phyloP scores from a whole-genome alignment of 768 basidiomycete species.

The Amanita subjunquillea region DNA sequence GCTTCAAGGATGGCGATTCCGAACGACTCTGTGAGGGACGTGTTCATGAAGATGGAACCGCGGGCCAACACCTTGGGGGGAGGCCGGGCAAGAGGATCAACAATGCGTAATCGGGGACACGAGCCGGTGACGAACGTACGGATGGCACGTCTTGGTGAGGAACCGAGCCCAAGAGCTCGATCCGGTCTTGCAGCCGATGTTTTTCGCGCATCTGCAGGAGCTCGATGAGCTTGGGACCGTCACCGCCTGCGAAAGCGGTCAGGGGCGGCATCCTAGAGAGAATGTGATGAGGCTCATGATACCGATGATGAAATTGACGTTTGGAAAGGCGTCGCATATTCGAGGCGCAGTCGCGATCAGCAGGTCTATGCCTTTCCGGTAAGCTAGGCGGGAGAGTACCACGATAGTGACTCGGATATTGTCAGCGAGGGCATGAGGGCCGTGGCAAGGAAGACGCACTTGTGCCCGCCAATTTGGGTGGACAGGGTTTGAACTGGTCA shows the following conservation, averaged over 20 bases:
- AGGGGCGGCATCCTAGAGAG: not conserved
- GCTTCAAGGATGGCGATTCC: slow-evolving; percentile 98
- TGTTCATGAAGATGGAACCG: slow-evolving; percentile 91
- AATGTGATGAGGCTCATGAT: slow-evolving; percentile 8
- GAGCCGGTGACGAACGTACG: slow-evolving; percentile 31
- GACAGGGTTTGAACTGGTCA: slow-evolving; percentile 70
- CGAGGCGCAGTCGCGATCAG: slow-evolving; percentile 87
- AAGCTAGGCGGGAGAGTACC: slow-evolving; percentile 81
- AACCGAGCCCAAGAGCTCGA: slow-evolving; percentile 81
- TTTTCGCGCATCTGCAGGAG: slow-evolving; percentile 94
- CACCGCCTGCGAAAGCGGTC: slow-evolving; percentile 55
- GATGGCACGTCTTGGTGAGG: slow-evolving; percentile 74
- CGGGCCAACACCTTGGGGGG: slow-evolving; percentile 60
- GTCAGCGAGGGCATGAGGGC: not conserved
- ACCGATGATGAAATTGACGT: slow-evolving; percentile 88
- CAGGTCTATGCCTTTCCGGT: slow-evolving; percentile 94
- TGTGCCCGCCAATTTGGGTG: slow-evolving; percentile 35
- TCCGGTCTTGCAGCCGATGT: slow-evolving; percentile 78
- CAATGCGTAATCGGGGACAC: not conserved
- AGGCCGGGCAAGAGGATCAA: not conserved
- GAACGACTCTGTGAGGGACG: slow-evolving; percentile 92
- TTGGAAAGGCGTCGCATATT: slow-evolving; percentile 76
- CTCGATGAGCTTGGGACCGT: slow-evolving; percentile 92
- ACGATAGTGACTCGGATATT: slow-evolving; percentile 71
- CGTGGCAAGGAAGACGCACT: slow-evolving; percentile 32